phyloP scores from a whole-genome alignment of 345 rosid species.

The Syzygium grande region DNA sequence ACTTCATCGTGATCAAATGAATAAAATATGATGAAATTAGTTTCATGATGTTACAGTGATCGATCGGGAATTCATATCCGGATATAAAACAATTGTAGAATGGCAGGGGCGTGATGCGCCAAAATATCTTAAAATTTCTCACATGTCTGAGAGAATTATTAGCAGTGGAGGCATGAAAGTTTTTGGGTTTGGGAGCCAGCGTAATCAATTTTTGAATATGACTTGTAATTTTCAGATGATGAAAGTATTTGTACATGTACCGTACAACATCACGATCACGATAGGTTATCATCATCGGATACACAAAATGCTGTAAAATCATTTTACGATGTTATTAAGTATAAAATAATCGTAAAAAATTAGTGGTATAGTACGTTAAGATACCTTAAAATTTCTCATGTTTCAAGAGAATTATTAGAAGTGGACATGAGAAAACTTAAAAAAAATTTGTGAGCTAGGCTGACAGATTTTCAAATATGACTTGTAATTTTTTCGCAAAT shows the following conservation, averaged over 20 bases:
- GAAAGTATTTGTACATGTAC: background rate
- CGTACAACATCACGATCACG: background rate
- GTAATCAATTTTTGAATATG: too few species aligned
- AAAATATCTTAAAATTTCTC: too few species aligned
- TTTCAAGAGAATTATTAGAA: background rate
- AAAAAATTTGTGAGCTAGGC: background rate
- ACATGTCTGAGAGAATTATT: too few species aligned
- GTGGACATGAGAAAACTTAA: background rate
- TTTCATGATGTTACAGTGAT: too few species aligned
- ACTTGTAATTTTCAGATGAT: too few species aligned
- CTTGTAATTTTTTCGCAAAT: background rate
- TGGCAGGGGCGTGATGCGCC: too few species aligned
- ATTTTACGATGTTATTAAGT: background rate
- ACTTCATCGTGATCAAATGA: too few species aligned
- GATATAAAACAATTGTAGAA: too few species aligned
- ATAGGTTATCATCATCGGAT: accelerated
- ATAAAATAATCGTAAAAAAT: background rate
- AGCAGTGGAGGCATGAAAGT: too few species aligned
- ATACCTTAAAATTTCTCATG: accelerated
- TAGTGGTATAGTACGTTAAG: accelerated
- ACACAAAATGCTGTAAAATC: accelerated
- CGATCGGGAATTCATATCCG: too few species aligned
- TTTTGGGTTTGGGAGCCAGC: too few species aligned
- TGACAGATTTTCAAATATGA: background rate
- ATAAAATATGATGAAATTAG: too few species aligned